Evolutionary conservation across 2,329 filamentous ascomycete species (phyloP).

Genomic region (Calonectria henricotiae): DNA sequence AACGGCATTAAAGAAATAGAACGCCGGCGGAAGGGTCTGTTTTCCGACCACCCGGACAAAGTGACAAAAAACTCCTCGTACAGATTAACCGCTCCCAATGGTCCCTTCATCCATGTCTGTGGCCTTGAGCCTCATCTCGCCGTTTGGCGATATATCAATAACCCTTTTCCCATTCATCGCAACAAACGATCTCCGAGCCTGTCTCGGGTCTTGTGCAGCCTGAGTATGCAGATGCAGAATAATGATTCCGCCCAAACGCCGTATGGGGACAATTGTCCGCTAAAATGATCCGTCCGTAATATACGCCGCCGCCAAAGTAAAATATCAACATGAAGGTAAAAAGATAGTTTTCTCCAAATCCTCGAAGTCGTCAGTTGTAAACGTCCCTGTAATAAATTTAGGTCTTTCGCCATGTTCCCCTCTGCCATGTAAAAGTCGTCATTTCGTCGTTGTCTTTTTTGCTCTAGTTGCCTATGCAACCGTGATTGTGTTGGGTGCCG

Average conservation of each 20-base stretch:
- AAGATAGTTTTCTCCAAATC: conserved; percentile 47
- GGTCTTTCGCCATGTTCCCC: conserved; percentile 44
- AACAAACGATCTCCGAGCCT: conserved; percentile 41
- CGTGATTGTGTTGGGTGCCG: conserved; percentile 49
- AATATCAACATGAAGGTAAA: conserved; percentile 53
- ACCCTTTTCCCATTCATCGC: conserved; percentile 39
- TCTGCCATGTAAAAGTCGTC: conserved; percentile 47
- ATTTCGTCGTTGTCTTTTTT: conserved; percentile 38
- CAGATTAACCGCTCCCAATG: conserved; percentile 44
- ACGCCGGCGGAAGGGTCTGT: conserved; percentile 41
- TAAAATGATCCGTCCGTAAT: conserved; percentile 46
- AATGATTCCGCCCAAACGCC: conserved; percentile 49
- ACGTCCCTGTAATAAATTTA: conserved; percentile 45
- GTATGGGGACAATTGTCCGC: conserved; percentile 33
- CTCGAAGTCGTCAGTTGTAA: conserved; percentile 35
- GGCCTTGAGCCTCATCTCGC: conserved; percentile 40
- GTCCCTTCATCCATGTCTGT: conserved; percentile 44
- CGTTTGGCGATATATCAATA: conserved; percentile 44
- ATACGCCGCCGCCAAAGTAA: conserved; percentile 51
- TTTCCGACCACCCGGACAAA: conserved; percentile 35
- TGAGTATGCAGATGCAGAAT: conserved; percentile 45
- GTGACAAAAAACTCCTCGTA: conserved; percentile 47
- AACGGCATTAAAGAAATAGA: conserved; percentile 48
- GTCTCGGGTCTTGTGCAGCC: conserved; percentile 48
- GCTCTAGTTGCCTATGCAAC: conserved; percentile 47